Evolutionary conservation across 495 filamentous ascomycete genomes (phyloP).

Genomic region (Lasiosphaeris hirsuta): DNA sequence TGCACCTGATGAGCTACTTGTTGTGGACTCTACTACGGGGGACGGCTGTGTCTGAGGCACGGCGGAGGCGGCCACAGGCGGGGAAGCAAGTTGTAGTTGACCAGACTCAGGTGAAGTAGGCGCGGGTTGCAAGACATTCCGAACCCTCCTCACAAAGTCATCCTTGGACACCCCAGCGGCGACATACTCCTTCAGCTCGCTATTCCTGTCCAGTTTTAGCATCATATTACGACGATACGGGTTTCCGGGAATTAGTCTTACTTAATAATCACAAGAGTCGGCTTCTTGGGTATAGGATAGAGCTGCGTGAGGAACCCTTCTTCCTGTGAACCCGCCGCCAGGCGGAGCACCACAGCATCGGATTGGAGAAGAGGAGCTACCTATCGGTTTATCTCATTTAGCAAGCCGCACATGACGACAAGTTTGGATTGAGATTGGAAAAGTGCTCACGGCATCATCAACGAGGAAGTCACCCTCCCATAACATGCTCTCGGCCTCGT

Average conservation of each 20-base stretch:
- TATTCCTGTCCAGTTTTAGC: slow-evolving; percentile 42
- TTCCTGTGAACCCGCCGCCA: slow-evolving; percentile 69
- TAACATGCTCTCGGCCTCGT: slow-evolving; percentile 55
- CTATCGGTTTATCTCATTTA: slow-evolving; percentile 18
- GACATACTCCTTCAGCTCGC: slow-evolving; percentile 63
- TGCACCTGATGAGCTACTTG: slow-evolving; percentile 8
- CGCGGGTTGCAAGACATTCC: slow-evolving; percentile 31
- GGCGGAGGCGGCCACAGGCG: not conserved
- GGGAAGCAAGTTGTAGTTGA: not conserved
- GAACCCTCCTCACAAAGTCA: slow-evolving; percentile 53
- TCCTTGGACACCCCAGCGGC: slow-evolving; percentile 54
- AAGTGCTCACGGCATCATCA: slow-evolving; percentile 51
- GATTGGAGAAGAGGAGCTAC: slow-evolving; percentile 48
- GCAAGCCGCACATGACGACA: slow-evolving; percentile 1
- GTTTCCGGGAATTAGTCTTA: slow-evolving; percentile 30
- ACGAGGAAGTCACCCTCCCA: slow-evolving; percentile 78
- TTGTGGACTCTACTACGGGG: not conserved
- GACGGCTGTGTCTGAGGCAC: not conserved
- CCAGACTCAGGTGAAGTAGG: not conserved
- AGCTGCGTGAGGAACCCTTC: slow-evolving; percentile 76
- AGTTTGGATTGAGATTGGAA: too few species aligned
- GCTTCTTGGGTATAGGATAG: slow-evolving; percentile 69
- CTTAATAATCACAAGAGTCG: slow-evolving; percentile 75
- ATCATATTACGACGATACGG: not conserved
- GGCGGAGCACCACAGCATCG: slow-evolving; percentile 62